Conservation (phyloP, 2,329 filamentous ascomycete species). For the Nannizziopsis barbatae region DNA sequence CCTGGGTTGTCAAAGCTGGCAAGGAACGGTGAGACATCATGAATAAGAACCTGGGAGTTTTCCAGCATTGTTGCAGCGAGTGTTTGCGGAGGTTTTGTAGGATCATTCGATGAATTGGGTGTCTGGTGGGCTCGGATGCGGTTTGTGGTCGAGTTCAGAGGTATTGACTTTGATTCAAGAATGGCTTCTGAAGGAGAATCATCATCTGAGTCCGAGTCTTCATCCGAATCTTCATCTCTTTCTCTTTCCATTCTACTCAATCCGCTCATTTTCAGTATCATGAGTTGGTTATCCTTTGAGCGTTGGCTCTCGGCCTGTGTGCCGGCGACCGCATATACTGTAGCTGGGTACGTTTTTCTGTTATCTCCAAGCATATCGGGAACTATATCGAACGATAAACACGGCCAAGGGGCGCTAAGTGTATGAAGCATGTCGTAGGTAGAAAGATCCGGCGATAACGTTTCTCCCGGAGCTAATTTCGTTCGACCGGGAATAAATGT, state of each 20-base stretch:
- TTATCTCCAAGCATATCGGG: conserved; percentile 76
- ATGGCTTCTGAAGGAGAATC: conserved; percentile 73
- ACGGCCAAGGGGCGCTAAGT: conserved; percentile 90
- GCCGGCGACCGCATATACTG: conserved; percentile 86
- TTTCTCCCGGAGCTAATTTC: conserved; percentile 82
- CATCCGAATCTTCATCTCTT: conserved; percentile 57
- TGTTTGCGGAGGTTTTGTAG: conserved; percentile 63
- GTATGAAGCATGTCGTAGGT: conserved; percentile 97
- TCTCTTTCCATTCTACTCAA: conserved; percentile 74
- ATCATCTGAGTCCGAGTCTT: conserved; percentile 57
- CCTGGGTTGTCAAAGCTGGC: conserved; percentile 83
- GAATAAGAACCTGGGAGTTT: conserved; percentile 75
- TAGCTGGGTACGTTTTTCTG: conserved; percentile 86
- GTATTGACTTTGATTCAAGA: conserved; percentile 82
- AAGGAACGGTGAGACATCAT: conserved; percentile 86
- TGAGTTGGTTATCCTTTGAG: conserved; percentile 78
- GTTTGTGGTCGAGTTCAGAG: conserved; percentile 79
- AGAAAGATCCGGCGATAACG: conserved; percentile 78
- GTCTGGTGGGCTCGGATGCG: conserved; percentile 80
- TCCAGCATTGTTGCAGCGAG: conserved; percentile 89
- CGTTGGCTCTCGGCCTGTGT: conserved; percentile 74
- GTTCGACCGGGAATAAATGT: conserved; percentile 94
- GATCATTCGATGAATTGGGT: conserved; percentile 51
- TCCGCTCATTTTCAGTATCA: conserved; percentile 93
- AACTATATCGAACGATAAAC: conserved; percentile 88